phyloP scores from a whole-genome alignment of 2,329 filamentous ascomycete genomes.

The Alternaria panax region DNA sequence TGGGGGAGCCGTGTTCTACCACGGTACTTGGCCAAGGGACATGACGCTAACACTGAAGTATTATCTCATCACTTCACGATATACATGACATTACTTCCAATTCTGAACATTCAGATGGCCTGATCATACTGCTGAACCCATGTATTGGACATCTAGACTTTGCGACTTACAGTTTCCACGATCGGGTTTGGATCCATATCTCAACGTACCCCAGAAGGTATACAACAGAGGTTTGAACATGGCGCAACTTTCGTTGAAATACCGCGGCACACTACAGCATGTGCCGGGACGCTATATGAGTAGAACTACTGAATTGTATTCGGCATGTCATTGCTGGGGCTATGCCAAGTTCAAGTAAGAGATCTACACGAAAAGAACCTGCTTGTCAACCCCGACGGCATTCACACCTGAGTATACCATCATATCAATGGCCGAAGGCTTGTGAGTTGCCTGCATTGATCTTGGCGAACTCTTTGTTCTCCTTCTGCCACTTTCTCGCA shows the following conservation, averaged over 20 bases:
- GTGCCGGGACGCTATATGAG: neutral
- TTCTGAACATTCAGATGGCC: neutral
- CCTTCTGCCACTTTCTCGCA: slow-evolving; percentile 46
- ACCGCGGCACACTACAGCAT: neutral
- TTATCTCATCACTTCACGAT: neutral
- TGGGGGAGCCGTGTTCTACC: neutral
- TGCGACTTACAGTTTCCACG: neutral
- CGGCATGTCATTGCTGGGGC: neutral
- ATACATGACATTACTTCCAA: neutral
- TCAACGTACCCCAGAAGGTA: neutral
- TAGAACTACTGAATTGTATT: neutral
- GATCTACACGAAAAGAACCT: neutral
- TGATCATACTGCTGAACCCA: neutral
- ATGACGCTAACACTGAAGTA: neutral
- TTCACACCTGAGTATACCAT: neutral
- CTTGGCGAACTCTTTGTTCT: slow-evolving; percentile 47
- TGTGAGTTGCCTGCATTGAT: slow-evolving; percentile 30
- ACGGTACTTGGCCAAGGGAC: neutral
- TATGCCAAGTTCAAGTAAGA: neutral
- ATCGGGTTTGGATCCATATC: neutral
- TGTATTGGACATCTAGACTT: neutral
- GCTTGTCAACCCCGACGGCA: neutral
- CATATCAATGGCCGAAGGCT: slow-evolving; percentile 31
- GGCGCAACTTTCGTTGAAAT: neutral
- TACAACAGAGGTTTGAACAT: neutral